These are phyloP conservation scores for Ganoderma sp. DNA, from an alignment of 1,284 basidiomycete species.

Conservation along the genomic window DNA sequence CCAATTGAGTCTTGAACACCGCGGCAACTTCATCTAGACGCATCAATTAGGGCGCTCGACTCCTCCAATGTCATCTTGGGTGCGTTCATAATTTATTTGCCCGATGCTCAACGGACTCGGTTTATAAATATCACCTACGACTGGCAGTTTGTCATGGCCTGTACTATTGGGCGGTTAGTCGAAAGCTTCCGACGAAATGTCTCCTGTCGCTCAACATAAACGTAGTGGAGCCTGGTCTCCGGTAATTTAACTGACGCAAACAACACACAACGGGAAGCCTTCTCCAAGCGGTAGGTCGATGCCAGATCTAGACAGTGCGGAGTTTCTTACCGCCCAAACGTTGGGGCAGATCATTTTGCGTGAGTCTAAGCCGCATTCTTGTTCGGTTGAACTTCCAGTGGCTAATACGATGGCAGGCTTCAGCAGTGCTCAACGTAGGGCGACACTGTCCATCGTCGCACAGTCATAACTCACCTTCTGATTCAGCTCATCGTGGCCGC, in stretches of 20 bases:
- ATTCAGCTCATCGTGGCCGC: constrained; percentile 29
- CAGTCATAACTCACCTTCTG: background rate
- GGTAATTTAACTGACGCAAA: background rate
- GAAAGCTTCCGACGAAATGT: background rate
- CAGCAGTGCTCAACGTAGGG: constrained; percentile 26
- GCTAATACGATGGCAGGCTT: constrained; percentile 7
- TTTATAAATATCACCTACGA: background rate
- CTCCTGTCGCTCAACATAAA: background rate
- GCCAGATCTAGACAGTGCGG: background rate
- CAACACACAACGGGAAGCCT: constrained; percentile 14
- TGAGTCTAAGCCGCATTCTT: constrained; percentile 9
- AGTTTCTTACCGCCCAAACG: background rate
- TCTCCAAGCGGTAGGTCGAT: constrained; percentile 23
- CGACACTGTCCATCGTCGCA: background rate
- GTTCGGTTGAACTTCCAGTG: background rate
- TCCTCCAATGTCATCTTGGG: constrained; percentile 30
- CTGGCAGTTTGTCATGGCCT: constrained; percentile 28
- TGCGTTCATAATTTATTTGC: constrained; percentile 4
- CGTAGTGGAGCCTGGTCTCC: constrained; percentile 24
- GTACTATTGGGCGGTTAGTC: constrained; percentile 31
- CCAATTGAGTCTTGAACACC: too few species aligned
- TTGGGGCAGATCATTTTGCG: constrained; percentile 26
- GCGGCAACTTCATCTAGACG: background rate
- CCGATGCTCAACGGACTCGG: background rate
- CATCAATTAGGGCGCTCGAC: constrained; percentile 24